These are phyloP conservation scores for Candida sanyaensis DNA, from an alignment of 1,139 yeast genomes.

Conservation along the genomic window DNA sequence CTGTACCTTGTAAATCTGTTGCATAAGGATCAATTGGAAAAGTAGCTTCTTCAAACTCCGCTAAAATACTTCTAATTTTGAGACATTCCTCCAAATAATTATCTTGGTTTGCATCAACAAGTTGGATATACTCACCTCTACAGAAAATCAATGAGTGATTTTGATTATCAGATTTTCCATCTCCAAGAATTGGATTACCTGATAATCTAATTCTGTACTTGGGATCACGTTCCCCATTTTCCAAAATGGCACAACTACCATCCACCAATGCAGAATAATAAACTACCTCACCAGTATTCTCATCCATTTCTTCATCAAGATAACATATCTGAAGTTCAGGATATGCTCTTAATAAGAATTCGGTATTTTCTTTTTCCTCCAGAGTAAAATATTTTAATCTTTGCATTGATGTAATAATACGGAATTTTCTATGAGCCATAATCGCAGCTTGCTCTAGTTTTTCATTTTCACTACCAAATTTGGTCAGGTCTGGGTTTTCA, in stretches of 20 bases:
- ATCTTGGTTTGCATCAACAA: constrained; percentile 59
- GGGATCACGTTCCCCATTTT: constrained; percentile 36
- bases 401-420: constrained; percentile 50
- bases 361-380: constrained; percentile 41
- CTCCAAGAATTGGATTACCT: constrained; percentile 58
- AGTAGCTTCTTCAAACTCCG: constrained; percentile 50
- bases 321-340: constrained; percentile 49
- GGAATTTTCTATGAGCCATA: constrained; percentile 48
- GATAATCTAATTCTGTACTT: constrained; percentile 49
- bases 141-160: constrained; percentile 51
- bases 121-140: constrained; percentile 56
- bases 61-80: constrained; percentile 50
- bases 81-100: constrained; percentile 57
- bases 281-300: constrained; percentile 22
- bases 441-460: constrained; percentile 38
- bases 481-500: constrained; percentile 30
- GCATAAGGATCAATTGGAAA: constrained; percentile 37
- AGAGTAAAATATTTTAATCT: constrained; percentile 31
- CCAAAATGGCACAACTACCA: constrained; percentile 45
- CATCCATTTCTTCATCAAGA: constrained; percentile 36
- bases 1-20: constrained; percentile 22
- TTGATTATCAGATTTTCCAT: constrained; percentile 60
- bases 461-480: constrained; percentile 25
- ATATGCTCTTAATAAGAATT: constrained; percentile 41
- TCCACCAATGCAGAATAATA: constrained; percentile 42